These are phyloP conservation scores for Fusarium sp. DNA, from an alignment of 2,329 filamentous ascomycete genomes.

Conservation along the genomic window DNA sequence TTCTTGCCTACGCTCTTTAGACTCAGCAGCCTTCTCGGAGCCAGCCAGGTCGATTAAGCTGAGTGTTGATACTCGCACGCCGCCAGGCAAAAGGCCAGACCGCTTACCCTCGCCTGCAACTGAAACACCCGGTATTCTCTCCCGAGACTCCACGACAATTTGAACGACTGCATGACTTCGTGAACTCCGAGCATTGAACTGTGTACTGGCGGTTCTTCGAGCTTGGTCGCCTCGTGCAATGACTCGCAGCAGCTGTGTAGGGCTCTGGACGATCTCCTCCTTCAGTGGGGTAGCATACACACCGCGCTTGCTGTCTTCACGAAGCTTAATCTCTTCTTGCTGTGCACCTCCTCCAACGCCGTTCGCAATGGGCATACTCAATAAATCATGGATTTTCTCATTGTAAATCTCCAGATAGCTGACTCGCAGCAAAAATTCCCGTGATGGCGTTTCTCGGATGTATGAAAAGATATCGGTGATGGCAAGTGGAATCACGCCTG, in stretches of 20 bases:
- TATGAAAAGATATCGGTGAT: slow-evolving; percentile 99
- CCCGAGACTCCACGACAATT: slow-evolving; percentile 96
- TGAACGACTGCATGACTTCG: slow-evolving; percentile 98
- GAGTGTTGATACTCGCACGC: slow-evolving; percentile 92
- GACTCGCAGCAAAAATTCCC: slow-evolving; percentile 93
- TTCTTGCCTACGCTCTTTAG: slow-evolving; percentile 91
- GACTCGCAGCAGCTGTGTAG: slow-evolving; percentile 91
- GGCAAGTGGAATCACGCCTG: slow-evolving; percentile 94
- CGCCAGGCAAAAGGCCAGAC: slow-evolving; percentile 78
- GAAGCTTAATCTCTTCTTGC: slow-evolving; percentile 95
- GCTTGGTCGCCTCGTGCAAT: slow-evolving; percentile 95
- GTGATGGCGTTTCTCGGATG: slow-evolving; percentile 93
- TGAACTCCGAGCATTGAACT: slow-evolving; percentile 96
- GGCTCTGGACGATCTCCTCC: slow-evolving; percentile 98
- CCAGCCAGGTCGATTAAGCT: slow-evolving; percentile 96
- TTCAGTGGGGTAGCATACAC: slow-evolving; percentile 97
- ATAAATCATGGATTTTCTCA: slow-evolving; percentile 92
- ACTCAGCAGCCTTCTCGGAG: slow-evolving; percentile 94
- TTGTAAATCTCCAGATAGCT: slow-evolving; percentile 99
- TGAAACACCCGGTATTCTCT: slow-evolving; percentile 72
- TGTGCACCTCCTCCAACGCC: slow-evolving; percentile 62
- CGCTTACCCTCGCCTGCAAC: slow-evolving; percentile 63
- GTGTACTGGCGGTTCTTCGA: slow-evolving; percentile 89
- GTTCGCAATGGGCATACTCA: slow-evolving; percentile 75
- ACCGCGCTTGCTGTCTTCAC: slow-evolving; percentile 94